These are phyloP conservation scores for Quercus variabilis DNA, from an alignment of 306 rosid species.

Conservation along the genomic window DNA sequence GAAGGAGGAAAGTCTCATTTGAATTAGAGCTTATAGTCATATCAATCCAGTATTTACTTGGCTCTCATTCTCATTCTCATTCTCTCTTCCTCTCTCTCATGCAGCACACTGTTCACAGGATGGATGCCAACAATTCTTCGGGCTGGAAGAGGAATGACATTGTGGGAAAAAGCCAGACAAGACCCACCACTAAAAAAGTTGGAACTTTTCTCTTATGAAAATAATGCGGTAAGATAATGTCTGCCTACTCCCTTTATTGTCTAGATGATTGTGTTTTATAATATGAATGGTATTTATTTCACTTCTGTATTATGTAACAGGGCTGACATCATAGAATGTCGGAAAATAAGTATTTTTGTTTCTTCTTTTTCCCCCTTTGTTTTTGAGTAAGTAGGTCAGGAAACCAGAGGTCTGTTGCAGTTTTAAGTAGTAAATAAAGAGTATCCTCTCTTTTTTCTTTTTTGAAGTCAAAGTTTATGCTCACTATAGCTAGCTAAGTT, in stretches of 20 bases:
- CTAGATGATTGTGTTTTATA: neutral
- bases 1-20: no score
- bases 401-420: neutral
- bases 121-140: conserved; percentile 88
- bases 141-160: conserved; percentile 92
- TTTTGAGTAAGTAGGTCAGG: neutral
- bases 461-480: no score
- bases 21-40: neutral
- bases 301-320: neutral
- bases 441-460: no score
- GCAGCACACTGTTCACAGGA: conserved; percentile 84
- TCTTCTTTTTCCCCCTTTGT: neutral
- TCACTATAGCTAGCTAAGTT: neutral
- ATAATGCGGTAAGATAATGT: conserved; percentile 54
- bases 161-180: conserved; percentile 59
- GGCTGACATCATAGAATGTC: neutral
- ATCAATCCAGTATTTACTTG: neutral
- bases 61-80: neutral
- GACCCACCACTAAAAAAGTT: conserved; percentile 63
- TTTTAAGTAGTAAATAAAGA: neutral
- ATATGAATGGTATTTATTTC: neutral
- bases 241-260: conserved; percentile 5
- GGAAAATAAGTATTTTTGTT: neutral
- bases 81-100: conserved; percentile 5
- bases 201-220: conserved; percentile 90